Percentiles rank a stretch among this genome's conserved stretches.
phyloP scores from a whole-genome alignment of 805 yeast species.

The Metschnikowia shivogae region DNA sequence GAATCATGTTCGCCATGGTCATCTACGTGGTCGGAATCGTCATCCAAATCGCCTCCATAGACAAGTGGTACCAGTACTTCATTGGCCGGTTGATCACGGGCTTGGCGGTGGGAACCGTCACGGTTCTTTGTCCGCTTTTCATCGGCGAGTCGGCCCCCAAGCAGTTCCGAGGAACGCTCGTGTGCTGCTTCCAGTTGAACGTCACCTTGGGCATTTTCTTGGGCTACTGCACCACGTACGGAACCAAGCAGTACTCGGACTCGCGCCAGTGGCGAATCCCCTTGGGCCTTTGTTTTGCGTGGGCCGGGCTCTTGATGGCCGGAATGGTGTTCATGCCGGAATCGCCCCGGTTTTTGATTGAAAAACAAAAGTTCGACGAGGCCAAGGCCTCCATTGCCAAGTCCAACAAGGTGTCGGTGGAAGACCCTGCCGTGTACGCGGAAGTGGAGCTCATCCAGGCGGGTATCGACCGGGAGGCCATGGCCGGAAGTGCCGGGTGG shows the following conservation, averaged over 20 bases:
- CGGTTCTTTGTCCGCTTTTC: conserved; percentile 63
- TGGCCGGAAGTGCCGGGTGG: conserved; percentile 67
- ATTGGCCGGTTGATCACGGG: conserved; percentile 65
- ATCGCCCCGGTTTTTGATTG: conserved; percentile 62
- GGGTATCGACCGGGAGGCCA: conserved; percentile 56
- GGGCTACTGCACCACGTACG: conserved; percentile 66
- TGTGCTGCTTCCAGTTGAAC: conserved; percentile 65
- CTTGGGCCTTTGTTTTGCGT: conserved; percentile 45
- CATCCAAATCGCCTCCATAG: conserved; percentile 53
- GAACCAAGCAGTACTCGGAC: conserved; percentile 49
- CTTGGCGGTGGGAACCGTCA: conserved; percentile 68
- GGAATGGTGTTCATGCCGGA: conserved; percentile 64
- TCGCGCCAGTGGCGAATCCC: conserved; percentile 69
- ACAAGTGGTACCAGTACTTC: conserved; percentile 54
- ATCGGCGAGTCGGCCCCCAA: conserved; percentile 71
- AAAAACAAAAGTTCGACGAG: conserved; percentile 45
- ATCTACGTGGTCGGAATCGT: conserved; percentile 59
- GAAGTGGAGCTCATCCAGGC: conserved; percentile 55
- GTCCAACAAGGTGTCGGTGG: conserved; percentile 52
- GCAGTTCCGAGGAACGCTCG: conserved; percentile 65
- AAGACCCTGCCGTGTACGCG: conserved; percentile 50
- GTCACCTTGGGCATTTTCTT: conserved; percentile 67
- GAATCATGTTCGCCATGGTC: conserved; percentile 49
- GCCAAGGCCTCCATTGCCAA: conserved; percentile 54
- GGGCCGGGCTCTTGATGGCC: conserved; percentile 45